phyloP scores from a whole-genome alignment of 768 basidiomycete genomes.

The Calocera cornea region DNA sequence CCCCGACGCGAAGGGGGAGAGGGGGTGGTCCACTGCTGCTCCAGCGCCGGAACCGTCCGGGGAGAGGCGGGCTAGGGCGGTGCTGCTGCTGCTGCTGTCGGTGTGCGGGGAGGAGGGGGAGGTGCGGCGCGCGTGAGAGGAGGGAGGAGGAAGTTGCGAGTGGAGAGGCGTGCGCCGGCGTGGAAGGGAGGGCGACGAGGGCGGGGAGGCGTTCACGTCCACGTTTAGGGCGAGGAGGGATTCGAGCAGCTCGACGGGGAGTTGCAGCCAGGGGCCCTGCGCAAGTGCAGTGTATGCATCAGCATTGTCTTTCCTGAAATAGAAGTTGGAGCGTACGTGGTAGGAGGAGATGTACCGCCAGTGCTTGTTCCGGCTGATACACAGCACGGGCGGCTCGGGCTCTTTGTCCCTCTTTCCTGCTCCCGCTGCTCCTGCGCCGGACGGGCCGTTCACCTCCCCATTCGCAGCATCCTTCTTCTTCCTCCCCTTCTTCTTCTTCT shows the following conservation, averaged over 20 bases:
- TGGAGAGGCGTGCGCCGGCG: conserved; percentile 5
- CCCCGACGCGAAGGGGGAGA: conserved; percentile 25
- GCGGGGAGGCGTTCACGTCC: conserved; percentile 39
- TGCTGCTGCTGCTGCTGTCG: conserved; percentile 31
- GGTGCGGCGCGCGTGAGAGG: conserved; percentile 20
- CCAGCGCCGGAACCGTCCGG: background rate
- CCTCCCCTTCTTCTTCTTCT: conserved; percentile 12
- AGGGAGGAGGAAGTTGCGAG: conserved; percentile 20
- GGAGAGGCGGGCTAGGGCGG: conserved; percentile 36
- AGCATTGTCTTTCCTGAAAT: background rate
- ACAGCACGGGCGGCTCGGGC: conserved; percentile 51
- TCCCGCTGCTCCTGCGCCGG: background rate
- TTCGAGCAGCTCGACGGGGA: conserved; percentile 74
- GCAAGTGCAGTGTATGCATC: background rate
- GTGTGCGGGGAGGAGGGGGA: too few species aligned
- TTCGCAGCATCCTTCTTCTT: conserved; percentile 9
- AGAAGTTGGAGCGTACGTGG: conserved; percentile 39
- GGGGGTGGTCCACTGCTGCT: background rate
- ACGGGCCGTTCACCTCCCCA: background rate
- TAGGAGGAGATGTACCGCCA: conserved; percentile 89
- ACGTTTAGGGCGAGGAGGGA: conserved; percentile 65
- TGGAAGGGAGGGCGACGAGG: conserved; percentile 25
- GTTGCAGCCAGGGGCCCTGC: conserved; percentile 84
- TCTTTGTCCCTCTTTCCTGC: conserved; percentile 35
- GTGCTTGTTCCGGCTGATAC: conserved; percentile 86